Base-by-base conservation (phyloP, 2,329 filamentous ascomycete genomes). In the Pestalotiopsis sp. region DNA sequence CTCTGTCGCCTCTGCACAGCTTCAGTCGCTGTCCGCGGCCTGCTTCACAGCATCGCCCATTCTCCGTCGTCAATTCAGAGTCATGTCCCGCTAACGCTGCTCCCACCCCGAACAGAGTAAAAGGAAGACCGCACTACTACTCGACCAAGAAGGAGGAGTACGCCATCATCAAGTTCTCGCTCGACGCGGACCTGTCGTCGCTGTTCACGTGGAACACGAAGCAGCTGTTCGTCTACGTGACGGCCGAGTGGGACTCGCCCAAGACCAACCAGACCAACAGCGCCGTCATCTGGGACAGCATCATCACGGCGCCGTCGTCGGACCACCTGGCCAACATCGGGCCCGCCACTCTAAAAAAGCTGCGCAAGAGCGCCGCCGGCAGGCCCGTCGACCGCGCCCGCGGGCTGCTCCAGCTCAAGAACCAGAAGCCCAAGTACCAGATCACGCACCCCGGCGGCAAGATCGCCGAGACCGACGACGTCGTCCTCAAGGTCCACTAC, bases 181-280 rank as follows among this genome's bases (percentile, higher is more conserved):
- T 99, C 69, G 92, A 97, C 77, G 92, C 95, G 66, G 95, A 99
- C 83, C 88, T 99, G 70, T 92, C 90, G 70, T 92, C 92, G 58
- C 93, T 99, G 75, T 98, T 98, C 88, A 97, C 93, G 78, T 99
- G 95, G 96, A 99, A 99, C 86, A 99, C 97, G 23, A 99, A 99
- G 82, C 93, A 98, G 83, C 84, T 99, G 76, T 99, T 98, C 83
- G 91, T 98, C 80, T 99, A 97, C 84, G 91, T 99, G 69, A 95
- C 94, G 67, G 95, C 95, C 67, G 91, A 90, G 75, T 92, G 90
- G 90, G 84, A 86, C 31, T 75, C 76, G 58, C 69, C 77, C 64
- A 76, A 76, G 64, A 71, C 71, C 58, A 76, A 80, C 75, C 75
- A 80, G 68, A 77, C 82, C 71, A 92, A 92, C 81, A 88, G 94